Conservation (phyloP, 1,139 yeast species). For the Hemisphaericaspora xylofermentans region DNA sequence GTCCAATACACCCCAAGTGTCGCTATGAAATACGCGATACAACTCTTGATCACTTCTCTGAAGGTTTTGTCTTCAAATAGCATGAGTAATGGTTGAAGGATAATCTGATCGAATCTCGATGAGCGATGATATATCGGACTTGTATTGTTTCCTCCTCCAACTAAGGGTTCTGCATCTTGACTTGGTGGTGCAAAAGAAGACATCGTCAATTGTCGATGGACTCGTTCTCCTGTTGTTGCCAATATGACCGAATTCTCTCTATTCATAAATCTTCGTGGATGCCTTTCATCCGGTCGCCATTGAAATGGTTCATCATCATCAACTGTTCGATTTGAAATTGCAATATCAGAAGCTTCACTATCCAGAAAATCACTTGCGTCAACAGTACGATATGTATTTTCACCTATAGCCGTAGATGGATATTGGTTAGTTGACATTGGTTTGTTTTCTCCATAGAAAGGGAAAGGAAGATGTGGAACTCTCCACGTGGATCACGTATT, state of each 20-base stretch:
- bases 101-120: background rate
- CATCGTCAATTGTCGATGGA: constrained; percentile 28
- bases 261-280: constrained; percentile 15
- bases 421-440: background rate
- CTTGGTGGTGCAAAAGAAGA: background rate
- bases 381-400: no score
- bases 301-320: constrained; percentile 1
- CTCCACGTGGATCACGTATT: background rate
- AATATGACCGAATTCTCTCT: constrained; percentile 40
- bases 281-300: constrained; percentile 7
- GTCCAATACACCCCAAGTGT: constrained; percentile 74
- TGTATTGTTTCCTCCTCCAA: background rate
- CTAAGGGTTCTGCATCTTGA: constrained; percentile 7
- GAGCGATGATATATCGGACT: constrained; percentile 6
- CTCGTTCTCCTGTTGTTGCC: constrained; percentile 42
- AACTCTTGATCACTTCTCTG: constrained; percentile 56
- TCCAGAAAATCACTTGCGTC: constrained; percentile 5
- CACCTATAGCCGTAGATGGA: constrained; percentile 2
- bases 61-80: constrained; percentile 19
- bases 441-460: background rate
- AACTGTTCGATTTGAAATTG: background rate
- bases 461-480: no score
- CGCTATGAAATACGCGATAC: constrained; percentile 70
- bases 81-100: constrained; percentile 4
- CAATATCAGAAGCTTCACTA: background rate